phyloP scores from a whole-genome alignment of 768 basidiomycete genomes.

The Cystoderma amianthinum region DNA sequence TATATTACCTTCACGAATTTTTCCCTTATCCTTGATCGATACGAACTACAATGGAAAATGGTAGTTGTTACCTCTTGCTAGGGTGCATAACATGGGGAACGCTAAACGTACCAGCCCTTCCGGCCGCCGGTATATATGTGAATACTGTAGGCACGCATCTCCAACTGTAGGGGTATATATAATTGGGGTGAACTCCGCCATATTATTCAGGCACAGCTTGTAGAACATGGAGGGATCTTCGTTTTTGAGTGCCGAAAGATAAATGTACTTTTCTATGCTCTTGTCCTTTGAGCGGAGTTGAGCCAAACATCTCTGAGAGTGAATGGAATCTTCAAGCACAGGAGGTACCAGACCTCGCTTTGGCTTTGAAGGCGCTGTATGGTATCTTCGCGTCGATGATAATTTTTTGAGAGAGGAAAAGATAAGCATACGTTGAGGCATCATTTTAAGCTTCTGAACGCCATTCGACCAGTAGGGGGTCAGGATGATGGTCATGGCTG shows the following conservation, averaged over 20 bases:
- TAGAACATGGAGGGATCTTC: slow-evolving; percentile 76
- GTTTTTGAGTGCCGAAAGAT: slow-evolving; percentile 67
- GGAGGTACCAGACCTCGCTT: slow-evolving; percentile 58
- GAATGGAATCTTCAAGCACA: slow-evolving; percentile 42
- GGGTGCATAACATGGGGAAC: background rate
- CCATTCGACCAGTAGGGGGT: slow-evolving; percentile 70
- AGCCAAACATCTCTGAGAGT: slow-evolving; percentile 51
- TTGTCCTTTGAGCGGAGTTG: slow-evolving; percentile 74
- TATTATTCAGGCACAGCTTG: slow-evolving; percentile 61
- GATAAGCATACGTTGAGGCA: slow-evolving; percentile 42
- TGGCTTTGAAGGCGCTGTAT: slow-evolving; percentile 34
- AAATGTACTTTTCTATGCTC: slow-evolving; percentile 80
- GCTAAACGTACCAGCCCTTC: slow-evolving; percentile 58
- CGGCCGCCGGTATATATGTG: slow-evolving; percentile 67
- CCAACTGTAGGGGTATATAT: slow-evolving; percentile 94
- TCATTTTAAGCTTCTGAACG: slow-evolving; percentile 62
- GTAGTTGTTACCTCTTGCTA: slow-evolving; percentile 7
- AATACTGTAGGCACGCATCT: slow-evolving; percentile 83
- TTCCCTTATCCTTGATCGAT: slow-evolving; percentile 80
- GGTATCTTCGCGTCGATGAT: slow-evolving; percentile 7
- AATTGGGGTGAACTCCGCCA: slow-evolving; percentile 68
- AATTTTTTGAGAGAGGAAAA: slow-evolving; percentile 5
- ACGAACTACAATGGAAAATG: slow-evolving; percentile 42
- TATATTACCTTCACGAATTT: slow-evolving; percentile 43
- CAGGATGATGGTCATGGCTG: slow-evolving; percentile 51